Conservation (phyloP, 2,329 filamentous ascomycete species). For the Talaromyces atroroseus region DNA sequence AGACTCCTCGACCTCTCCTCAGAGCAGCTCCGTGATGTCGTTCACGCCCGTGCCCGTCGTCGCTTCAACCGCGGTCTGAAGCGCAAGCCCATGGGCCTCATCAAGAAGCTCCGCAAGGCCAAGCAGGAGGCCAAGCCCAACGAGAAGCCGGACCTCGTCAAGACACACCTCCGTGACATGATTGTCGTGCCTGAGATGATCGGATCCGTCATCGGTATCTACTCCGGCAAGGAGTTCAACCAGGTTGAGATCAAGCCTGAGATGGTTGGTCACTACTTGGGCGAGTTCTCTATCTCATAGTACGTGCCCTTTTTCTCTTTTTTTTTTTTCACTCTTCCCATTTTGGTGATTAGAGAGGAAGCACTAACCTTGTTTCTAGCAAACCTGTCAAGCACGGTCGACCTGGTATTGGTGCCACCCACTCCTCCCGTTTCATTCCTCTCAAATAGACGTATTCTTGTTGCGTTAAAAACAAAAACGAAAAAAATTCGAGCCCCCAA, state of each 20-base stretch:
- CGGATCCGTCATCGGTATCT: conserved; percentile 95
- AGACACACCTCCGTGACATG: conserved; percentile 99
- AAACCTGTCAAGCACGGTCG: conserved; percentile 99
- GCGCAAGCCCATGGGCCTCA: conserved; percentile 99
- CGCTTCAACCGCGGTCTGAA: conserved; percentile 99
- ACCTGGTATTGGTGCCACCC: conserved; percentile 99
- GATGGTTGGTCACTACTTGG: conserved; percentile 99
- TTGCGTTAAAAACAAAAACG: conserved; percentile 8
- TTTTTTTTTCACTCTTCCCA: too few species aligned
- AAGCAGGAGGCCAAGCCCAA: conserved; percentile 99
- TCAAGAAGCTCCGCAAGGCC: conserved; percentile 99
- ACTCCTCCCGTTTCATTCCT: conserved; percentile 99
- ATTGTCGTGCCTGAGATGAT: conserved; percentile 99
- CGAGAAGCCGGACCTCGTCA: conserved; percentile 99
- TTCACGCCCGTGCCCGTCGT: conserved; percentile 96
- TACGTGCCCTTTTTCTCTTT: conserved; percentile 52
- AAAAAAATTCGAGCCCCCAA: not conserved
- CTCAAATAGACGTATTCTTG: conserved; percentile 71
- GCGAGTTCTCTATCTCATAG: conserved; percentile 99
- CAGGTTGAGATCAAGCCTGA: conserved; percentile 99
- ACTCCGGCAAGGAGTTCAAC: conserved; percentile 99
- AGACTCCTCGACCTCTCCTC: conserved; percentile 98
- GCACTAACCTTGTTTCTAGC: conserved; percentile 58
- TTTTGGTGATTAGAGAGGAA: not conserved
- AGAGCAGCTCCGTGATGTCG: conserved; percentile 98